Evolutionary conservation across 2,329 filamentous ascomycete species (phyloP), one percentile per base, ranked within the genome.

Genomic region (Fusarium temperatum): DNA sequence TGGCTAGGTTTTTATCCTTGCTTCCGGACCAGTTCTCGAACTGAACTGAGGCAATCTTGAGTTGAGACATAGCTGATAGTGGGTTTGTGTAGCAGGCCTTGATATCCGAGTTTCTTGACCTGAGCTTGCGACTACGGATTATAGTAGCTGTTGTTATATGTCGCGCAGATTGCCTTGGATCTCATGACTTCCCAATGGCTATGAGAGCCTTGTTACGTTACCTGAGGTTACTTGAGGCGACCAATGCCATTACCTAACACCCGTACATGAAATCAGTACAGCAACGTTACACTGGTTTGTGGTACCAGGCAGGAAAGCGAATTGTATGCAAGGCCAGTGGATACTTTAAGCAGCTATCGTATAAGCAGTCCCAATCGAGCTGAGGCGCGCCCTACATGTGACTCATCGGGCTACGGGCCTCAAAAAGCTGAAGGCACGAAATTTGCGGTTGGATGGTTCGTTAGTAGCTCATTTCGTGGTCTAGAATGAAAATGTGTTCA

Each of bases 1-100:
- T 32, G 8, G 14, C 18, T 7, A 41, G 12, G 6, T 60, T 60
- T n/a, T 54, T 51, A 20, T n/a, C 14, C 22, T 53, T 60, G 12
- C 12, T 26, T 8, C 45, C 45, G 7, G 57, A 60, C 22, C 26
- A 60, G 35, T 60, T 60, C 14, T 53, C 57, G 26, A 60, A 60
- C 35, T 60, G 57, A 18, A 60, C 35, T 2, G 55, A 60, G 10
- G 57, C 45, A 4, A 41, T 14, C n/a, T 54, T 54, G 1, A 41
- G 14, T 22, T 60, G 26, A 4, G 36, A 30, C 57, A 55, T 60
- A 15, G 12, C 10, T 39, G 6, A 20, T 14, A 7, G 3, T 3
- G 15, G 6, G 6, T 15, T 5, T 11, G 13, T 24, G 12, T 18
- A 14, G 38, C 9, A 24, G 3, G 13, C 12, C 5, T 54, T 26